These are phyloP conservation scores for Myxozyma vanderwaltii DNA, from an alignment of 805 yeast species.

Conservation along the genomic window DNA sequence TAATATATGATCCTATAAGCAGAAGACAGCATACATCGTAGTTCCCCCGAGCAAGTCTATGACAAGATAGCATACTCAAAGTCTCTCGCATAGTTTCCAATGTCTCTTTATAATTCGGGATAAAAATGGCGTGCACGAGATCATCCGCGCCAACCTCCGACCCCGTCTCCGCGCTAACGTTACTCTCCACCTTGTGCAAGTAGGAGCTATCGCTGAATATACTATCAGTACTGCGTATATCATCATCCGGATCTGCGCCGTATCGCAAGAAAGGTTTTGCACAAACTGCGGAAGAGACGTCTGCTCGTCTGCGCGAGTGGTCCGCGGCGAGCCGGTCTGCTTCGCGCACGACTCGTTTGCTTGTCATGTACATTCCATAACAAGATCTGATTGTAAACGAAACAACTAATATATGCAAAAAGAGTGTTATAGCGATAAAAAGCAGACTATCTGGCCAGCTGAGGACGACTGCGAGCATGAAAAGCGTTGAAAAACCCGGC, in stretches of 20 bases:
- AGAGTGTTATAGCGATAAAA: slow-evolving; percentile 15
- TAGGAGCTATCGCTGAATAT: background rate
- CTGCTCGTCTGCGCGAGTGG: background rate
- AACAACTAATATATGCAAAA: slow-evolving; percentile 27
- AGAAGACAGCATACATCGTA: slow-evolving; percentile 21
- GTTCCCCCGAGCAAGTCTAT: slow-evolving; percentile 14
- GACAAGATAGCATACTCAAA: slow-evolving; percentile 28
- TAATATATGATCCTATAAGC: background rate
- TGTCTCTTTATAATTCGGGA: slow-evolving; percentile 32
- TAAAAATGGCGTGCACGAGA: slow-evolving; percentile 28
- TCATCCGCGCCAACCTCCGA: background rate
- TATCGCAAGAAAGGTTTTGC: background rate
- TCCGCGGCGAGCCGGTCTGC: background rate
- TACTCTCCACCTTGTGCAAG: background rate
- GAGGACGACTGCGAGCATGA: slow-evolving; percentile 4
- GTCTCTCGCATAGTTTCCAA: slow-evolving; percentile 31
- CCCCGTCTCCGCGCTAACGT: background rate
- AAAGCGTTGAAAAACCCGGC: slow-evolving; percentile 22
- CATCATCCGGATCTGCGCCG: background rate
- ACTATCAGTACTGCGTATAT: background rate
- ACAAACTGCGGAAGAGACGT: background rate
- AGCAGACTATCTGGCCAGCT: background rate
- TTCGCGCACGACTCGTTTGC: background rate
- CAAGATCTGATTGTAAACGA: slow-evolving; percentile 28
- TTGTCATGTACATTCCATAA: slow-evolving; percentile 27